Evolutionary conservation across 2,329 filamentous ascomycete species (phyloP).

Genomic region (Onygenales sp.): DNA sequence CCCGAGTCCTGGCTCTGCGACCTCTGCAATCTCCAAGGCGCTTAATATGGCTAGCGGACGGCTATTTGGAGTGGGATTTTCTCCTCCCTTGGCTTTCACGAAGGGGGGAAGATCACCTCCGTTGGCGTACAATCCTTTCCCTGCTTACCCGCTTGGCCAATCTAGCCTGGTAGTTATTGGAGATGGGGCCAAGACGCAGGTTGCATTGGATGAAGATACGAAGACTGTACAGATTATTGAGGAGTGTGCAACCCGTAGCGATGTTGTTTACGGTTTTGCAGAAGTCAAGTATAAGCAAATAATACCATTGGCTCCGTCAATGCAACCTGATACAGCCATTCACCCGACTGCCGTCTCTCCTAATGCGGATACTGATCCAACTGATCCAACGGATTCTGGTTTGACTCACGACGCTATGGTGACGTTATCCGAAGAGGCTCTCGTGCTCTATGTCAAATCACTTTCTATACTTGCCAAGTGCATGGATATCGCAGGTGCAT

Average conservation of each 20-base stretch:
- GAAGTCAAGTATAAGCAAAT: conserved; percentile 98
- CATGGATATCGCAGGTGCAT: conserved; percentile 87
- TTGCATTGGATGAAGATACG: conserved; percentile 66
- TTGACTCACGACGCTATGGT: conserved; percentile 81
- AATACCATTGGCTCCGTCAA: conserved; percentile 74
- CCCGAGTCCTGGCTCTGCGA: conserved; percentile 63
- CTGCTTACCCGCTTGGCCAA: conserved; percentile 66
- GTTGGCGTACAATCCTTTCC: conserved; percentile 58
- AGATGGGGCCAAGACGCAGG: conserved; percentile 52
- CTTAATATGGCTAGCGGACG: conserved; percentile 79
- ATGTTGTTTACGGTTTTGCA: conserved; percentile 94
- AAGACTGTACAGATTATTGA: conserved; percentile 74
- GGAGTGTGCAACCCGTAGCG: conserved; percentile 82
- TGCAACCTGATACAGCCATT: conserved; percentile 24
- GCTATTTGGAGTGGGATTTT: conserved; percentile 42
- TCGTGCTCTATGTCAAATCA: conserved; percentile 94
- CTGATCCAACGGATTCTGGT: conserved; percentile 58
- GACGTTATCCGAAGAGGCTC: conserved; percentile 80
- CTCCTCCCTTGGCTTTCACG: conserved; percentile 37
- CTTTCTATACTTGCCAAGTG: conserved; percentile 81
- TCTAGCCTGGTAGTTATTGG: conserved; percentile 57
- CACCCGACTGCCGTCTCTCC: conserved; percentile 20
- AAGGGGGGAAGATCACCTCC: conserved; percentile 39
- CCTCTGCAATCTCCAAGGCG: conserved; percentile 87
- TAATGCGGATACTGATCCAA: conserved; percentile 27